phyloP scores from a whole-genome alignment of 192 early-diverging fungal species.

The Dissophora ornata region DNA sequence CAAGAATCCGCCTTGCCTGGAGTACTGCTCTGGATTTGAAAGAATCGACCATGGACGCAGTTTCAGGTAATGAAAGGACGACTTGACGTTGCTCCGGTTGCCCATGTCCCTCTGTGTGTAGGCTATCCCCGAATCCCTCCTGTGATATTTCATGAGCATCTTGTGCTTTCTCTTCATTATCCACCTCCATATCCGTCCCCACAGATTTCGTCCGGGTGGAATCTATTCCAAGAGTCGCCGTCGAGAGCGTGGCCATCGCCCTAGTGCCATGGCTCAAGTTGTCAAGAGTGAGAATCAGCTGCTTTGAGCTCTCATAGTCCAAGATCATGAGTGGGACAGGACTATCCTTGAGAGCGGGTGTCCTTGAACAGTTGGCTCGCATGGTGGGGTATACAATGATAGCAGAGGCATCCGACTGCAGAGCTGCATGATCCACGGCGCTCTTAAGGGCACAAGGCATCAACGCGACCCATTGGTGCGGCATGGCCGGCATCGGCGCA shows the following conservation, averaged over 20 bases:
- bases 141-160: too few species aligned
- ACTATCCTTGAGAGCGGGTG: not conserved
- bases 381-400: constrained; percentile 17
- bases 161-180: not conserved
- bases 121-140: not conserved
- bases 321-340: not conserved
- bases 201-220: not conserved
- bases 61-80: constrained; percentile 9
- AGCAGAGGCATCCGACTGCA: constrained; percentile 6
- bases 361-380: not conserved
- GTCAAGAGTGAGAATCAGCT: constrained; percentile 2
- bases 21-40: constrained; percentile 14
- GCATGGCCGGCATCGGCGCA: constrained; percentile 18
- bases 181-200: not conserved
- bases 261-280: constrained; percentile 1
- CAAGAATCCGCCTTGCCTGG: constrained; percentile 12
- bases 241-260: constrained; percentile 4
- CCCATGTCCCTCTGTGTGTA: too few species aligned
- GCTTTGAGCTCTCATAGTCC: constrained; percentile 2
- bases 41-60: constrained; percentile 18
- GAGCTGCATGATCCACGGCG: not conserved
- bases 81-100: too few species aligned
- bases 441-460: constrained; percentile 11
- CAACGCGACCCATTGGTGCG: constrained; percentile 20
- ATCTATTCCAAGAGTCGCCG: not conserved